Evolutionary conservation across 2,329 filamentous ascomycete genomes (phyloP), one percentile per base, ranked within the genome.

Genomic region (Colletotrichum theobromicola): DNA sequence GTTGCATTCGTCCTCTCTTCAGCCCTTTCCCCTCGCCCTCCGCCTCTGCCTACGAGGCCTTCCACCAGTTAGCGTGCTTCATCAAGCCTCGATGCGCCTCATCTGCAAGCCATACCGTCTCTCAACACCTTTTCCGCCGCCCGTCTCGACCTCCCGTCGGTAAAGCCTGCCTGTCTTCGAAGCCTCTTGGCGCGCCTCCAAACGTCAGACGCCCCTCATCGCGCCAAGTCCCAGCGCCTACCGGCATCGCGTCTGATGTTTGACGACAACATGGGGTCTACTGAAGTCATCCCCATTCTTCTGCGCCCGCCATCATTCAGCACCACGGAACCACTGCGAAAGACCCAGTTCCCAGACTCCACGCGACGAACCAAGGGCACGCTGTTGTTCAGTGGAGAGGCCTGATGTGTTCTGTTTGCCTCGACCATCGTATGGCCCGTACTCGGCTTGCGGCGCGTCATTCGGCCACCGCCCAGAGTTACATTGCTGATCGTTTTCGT

Each of bases 211-310:
- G 72, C 61, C 67, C 57, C 42, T 35, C 67, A 35, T 55, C 42
- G 32, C 34, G 72, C 72, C 72, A 74, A 71, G 72, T 35, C 55
- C 61, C 72, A 37, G 62, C 68, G 62, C 21, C 37, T 72, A 42
- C 61, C 26, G 9, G 37, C 26, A 67, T 34, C 62, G 62, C 67
- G 34, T 66, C 72, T 71, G 42, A 74, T 63, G 55, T 46, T 61
- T 50, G 30, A 35, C 62, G 35, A 72, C 62, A 32, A 67, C 32
- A 57, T 30, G 55, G 37, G 62, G 53, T 2, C 12, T 16, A 16
- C n/a, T 61, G 66, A 73, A 7, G 60, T 50, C 24, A 28, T 74
- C 28, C 71, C 28, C 55, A 42, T 13, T 64, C 15, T 18, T 50
- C 21, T 24, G 15, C 58, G 42, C 46, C 26, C 26, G 58, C 15